Percentiles rank a stretch among this genome's conserved stretches.
These are phyloP conservation scores for Eutrema japonicum DNA, from an alignment of 345 rosid genomes.

Conservation along the genomic window DNA sequence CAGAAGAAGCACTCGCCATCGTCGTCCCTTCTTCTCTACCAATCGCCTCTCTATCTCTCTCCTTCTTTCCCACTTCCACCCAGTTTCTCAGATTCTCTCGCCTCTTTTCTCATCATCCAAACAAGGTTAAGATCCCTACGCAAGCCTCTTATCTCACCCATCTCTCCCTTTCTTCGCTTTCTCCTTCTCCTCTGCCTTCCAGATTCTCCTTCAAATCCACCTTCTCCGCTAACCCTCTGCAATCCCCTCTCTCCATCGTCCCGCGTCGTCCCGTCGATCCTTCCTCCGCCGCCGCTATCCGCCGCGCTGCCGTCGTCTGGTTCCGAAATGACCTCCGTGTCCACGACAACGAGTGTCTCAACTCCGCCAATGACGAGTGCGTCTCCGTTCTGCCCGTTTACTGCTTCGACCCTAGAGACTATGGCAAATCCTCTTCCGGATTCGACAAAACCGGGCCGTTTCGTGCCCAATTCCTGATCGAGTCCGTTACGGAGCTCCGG, in stretches of 20 bases:
- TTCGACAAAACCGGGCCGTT: slow-evolving; percentile 88
- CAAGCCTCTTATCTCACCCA: slow-evolving; percentile 66
- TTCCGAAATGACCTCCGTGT: slow-evolving; percentile 95
- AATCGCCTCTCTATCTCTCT: slow-evolving; percentile 52
- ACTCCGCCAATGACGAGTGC: slow-evolving; percentile 79
- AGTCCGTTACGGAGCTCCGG: slow-evolving; percentile 90
- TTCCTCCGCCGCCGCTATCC: slow-evolving; percentile 75
- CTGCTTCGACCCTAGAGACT: slow-evolving; percentile 96
- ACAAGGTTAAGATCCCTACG: slow-evolving; percentile 67
- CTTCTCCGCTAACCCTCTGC: slow-evolving; percentile 78
- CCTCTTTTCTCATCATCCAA: slow-evolving; percentile 62
- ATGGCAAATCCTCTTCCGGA: slow-evolving; percentile 87
- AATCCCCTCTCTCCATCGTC: slow-evolving; percentile 74
- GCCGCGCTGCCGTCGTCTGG: slow-evolving; percentile 88
- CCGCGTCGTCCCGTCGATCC: slow-evolving; percentile 95
- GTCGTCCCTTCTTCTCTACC: slow-evolving; percentile 51
- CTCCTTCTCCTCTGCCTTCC: slow-evolving; percentile 48
- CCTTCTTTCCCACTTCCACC: slow-evolving; percentile 49
- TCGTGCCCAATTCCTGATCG: slow-evolving; percentile 82
- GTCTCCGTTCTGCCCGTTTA: slow-evolving; percentile 88
- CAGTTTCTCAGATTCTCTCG: slow-evolving; percentile 52
- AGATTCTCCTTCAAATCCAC: slow-evolving; percentile 81
- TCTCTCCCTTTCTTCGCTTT: slow-evolving; percentile 57
- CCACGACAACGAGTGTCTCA: slow-evolving; percentile 89
- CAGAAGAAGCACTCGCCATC: slow-evolving; percentile 49